A percentile compares a stretch with the other conserved stretches of the same genome.
These are phyloP conservation scores for Colletotrichum higginsianum DNA, from an alignment of 2,329 filamentous ascomycete genomes.

Conservation along the genomic window DNA sequence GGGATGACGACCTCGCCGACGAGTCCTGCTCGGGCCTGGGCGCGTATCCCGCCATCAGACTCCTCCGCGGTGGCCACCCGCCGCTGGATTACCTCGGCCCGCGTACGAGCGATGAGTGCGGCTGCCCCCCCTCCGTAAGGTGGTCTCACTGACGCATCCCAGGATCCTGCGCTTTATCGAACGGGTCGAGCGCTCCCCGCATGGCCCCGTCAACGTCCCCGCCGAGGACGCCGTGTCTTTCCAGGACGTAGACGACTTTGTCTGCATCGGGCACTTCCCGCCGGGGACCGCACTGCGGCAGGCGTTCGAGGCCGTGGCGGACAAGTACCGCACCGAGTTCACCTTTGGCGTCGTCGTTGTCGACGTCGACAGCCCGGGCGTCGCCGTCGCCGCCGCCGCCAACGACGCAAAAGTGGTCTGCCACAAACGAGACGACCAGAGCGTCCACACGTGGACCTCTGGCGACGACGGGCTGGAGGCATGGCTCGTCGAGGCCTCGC, in stretches of 20 bases:
- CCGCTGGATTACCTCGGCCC: conserved; percentile 23
- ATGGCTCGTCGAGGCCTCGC: conserved; percentile 48
- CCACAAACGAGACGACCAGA: conserved; percentile 50
- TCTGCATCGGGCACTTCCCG: conserved; percentile 51
- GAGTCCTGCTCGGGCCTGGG: conserved; percentile 7
- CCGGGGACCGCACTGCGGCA: conserved; percentile 41
- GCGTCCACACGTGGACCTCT: conserved; percentile 43
- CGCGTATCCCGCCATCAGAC: conserved; percentile 23
- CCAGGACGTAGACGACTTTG: conserved; percentile 50
- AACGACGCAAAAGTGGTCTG: conserved; percentile 48
- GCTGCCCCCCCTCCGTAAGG: no score
- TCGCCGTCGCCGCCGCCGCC: conserved; percentile 35
- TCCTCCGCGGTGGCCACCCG: conserved; percentile 10
- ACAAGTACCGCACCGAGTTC: conserved; percentile 51
- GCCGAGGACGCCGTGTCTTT: conserved; percentile 46
- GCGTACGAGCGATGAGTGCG: conserved; percentile 23
- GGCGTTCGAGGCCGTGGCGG: conserved; percentile 47
- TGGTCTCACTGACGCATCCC: conserved; percentile 4
- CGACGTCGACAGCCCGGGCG: conserved; percentile 29
- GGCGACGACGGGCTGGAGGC: conserved; percentile 46
- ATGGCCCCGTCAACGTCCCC: conserved; percentile 44
- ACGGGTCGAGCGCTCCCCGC: conserved; percentile 47
- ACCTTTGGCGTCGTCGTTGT: conserved; percentile 49
- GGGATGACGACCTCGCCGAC: conserved; percentile 8
- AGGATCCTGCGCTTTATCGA: conserved; percentile 47